These are phyloP conservation scores for Fraxinus americana DNA, from an alignment of 257 asterid species.

Conservation along the genomic window DNA sequence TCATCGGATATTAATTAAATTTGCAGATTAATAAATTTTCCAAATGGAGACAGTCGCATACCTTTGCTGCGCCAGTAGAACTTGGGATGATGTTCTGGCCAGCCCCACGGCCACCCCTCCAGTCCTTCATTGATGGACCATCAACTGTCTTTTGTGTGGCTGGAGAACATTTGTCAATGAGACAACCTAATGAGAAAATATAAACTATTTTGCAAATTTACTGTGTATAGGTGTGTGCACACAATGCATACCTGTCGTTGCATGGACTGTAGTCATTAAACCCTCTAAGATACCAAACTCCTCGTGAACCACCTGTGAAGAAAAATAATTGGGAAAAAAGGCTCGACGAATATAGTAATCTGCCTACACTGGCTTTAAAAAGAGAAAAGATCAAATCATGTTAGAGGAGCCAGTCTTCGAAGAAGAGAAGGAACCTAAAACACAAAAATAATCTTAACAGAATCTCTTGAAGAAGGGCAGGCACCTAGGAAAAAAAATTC, in stretches of 20 bases:
- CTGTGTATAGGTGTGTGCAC: background rate
- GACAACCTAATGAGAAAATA: slow-evolving; percentile 8
- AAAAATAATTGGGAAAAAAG: slow-evolving; percentile 13
- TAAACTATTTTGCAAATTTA: background rate
- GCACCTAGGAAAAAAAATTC: background rate
- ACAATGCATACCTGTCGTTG: slow-evolving; percentile 75
- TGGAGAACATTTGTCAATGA: slow-evolving; percentile 38
- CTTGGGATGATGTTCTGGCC: slow-evolving; percentile 97
- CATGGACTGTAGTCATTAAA: slow-evolving; percentile 98
- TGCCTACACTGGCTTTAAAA: slow-evolving; percentile 5
- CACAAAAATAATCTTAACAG: background rate
- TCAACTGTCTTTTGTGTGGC: slow-evolving; percentile 99
- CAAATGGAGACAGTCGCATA: slow-evolving; percentile 25
- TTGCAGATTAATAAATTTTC: background rate
- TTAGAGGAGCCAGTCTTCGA: background rate
- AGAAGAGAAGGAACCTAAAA: background rate
- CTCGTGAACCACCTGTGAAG: slow-evolving; percentile 86
- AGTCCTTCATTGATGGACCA: slow-evolving; percentile 98
- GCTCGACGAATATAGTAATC: background rate
- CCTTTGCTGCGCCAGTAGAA: slow-evolving; percentile 99
- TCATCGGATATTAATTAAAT: background rate
- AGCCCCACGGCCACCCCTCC: slow-evolving; percentile 99
- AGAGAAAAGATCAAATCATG: slow-evolving; percentile 3
- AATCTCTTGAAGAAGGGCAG: background rate
- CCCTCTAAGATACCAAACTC: slow-evolving; percentile 98